Evolutionary conservation across 768 basidiomycete genomes (phyloP).

Genomic region (Clitopilus hobsonii): DNA sequence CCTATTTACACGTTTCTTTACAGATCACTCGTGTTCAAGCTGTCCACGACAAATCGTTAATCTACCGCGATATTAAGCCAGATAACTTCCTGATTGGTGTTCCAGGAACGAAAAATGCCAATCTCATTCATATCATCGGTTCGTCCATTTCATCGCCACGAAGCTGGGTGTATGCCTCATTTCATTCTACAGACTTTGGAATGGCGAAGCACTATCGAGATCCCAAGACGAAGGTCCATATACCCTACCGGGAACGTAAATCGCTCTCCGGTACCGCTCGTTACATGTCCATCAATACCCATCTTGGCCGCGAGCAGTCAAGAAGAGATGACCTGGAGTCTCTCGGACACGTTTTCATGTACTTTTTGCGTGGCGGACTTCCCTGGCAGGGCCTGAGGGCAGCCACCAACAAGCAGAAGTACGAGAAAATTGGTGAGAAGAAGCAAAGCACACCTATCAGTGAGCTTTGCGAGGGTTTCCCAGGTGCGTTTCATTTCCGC

Average conservation of each 20-base stretch:
- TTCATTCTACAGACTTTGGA: conserved; percentile 71
- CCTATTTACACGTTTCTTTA: neutral
- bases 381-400: conserved; percentile 98
- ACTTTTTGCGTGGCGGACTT: conserved; percentile 92
- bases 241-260: conserved; percentile 99
- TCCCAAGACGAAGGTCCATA: conserved; percentile 95
- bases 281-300: conserved; percentile 99
- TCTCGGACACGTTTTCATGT: conserved; percentile 99
- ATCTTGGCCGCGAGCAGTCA: conserved; percentile 92
- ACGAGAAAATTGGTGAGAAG: conserved; percentile 99
- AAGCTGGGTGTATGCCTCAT: neutral
- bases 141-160: conserved; percentile 22
- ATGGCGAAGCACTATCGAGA: conserved; percentile 99
- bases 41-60: conserved; percentile 97
- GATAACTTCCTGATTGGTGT: conserved; percentile 99
- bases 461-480: conserved; percentile 95
- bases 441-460: conserved; percentile 90
- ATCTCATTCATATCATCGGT: conserved; percentile 86
- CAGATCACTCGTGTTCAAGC: conserved; percentile 95
- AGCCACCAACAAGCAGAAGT: conserved; percentile 99
- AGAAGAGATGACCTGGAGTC: conserved; percentile 96
- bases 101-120: conserved; percentile 85
- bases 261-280: conserved; percentile 94
- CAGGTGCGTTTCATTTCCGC: conserved; percentile 50
- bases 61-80: conserved; percentile 98